Base-by-base conservation (phyloP, 2,329 filamentous ascomycete species). In the Pseudogymnoascus verrucosus region DNA sequence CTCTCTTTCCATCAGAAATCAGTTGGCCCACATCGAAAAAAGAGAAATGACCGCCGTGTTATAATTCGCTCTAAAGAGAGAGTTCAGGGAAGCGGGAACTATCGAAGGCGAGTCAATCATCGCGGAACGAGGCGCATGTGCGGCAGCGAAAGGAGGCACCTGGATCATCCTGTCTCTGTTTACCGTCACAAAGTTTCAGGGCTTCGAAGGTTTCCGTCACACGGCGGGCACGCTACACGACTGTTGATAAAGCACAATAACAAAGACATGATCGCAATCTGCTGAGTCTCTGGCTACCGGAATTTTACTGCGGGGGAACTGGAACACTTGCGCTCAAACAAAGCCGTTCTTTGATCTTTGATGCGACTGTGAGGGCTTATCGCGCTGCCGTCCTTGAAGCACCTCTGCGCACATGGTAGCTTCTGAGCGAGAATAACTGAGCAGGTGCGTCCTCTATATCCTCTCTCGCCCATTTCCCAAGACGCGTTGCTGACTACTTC, bases 401-500 rank as follows among this genome's bases (percentile, higher is more conserved):
- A 34, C 28, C 47, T 57, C 47, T 60, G 57, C 42, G 16, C 37
- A 23, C 31, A 60, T 16, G 47, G 28, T 63, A 62, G 69, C 34
- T 19, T 54, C 59, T 44, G 40, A 39, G 59, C 59, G 26, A 47
- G 21, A 44, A 39, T 61, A 61, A 61, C 59, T 39, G 59, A 39
- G 40, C 59, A 12, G 40, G 40, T 39, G 40, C 21, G 40, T 47
- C 34, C 23, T 62, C 8, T 51, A 26, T 26, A 12, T 57, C 47
- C 6, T 26, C 3, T n/a, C 19, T 23, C 26, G n/a, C 21, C 26
- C 31, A 47, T 23, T n/a, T 47, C 51, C 61, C 42, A 14, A 57
- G 26, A 57, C 47, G 28, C 47, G 26, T 57, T n/a, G 21, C 64
- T 62, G 67, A 67, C 61, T 34, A 34, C 31, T 34, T 28, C 47